Evolutionary conservation across 2,329 filamentous ascomycete species (phyloP), one percentile per base, ranked within the genome.

Genomic region (Venturiaceae sp.): DNA sequence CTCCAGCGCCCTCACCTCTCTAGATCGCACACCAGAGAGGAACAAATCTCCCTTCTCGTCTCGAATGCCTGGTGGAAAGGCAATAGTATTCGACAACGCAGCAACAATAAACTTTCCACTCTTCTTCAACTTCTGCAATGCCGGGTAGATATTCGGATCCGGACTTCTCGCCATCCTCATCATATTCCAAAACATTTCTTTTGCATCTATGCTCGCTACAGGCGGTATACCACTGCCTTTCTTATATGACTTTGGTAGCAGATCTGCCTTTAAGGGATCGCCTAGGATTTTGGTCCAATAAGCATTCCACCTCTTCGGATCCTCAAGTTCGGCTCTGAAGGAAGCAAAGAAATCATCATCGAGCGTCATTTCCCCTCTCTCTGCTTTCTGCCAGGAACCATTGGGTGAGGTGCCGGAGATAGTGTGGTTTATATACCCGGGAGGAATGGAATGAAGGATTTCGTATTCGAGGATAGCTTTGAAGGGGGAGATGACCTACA

Each of bases 391-490:
- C 92, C 92, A 97, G 68, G 83, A 86, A 41, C 94, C 94, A 63
- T 84, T 74, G 2, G 90, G 91, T 0, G 86, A 83, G 2, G 87
- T 85, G 65, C 82, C 82, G 56, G 90, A 90, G 68, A 97, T 94
- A 65, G 88, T 88, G 74, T 87, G 86, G 76, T 97, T 97, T 66
- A 97, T 81, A 86, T 91, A 97, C 67, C 92, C 92, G 3, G 84
- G 80, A 0, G 92, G 92, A 54, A 97, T 92, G 41, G 80, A 80
- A 59, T 88, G 78, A 61, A 81, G 76, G 57, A 85, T 75, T 70
- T 97, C 94, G 71, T 96, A 96, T 73, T 95, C 87, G 59, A 95
- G 80, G 66, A 99, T 97, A 2, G 89, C 85, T 75, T 95, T 90
- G 67, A 99, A 92, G 9, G 94, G 94, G 1, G 91, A 96, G 26